Evolutionary conservation across 352 stramenopile species (phyloP).

Genomic region (Thalassiosira hispida): DNA sequence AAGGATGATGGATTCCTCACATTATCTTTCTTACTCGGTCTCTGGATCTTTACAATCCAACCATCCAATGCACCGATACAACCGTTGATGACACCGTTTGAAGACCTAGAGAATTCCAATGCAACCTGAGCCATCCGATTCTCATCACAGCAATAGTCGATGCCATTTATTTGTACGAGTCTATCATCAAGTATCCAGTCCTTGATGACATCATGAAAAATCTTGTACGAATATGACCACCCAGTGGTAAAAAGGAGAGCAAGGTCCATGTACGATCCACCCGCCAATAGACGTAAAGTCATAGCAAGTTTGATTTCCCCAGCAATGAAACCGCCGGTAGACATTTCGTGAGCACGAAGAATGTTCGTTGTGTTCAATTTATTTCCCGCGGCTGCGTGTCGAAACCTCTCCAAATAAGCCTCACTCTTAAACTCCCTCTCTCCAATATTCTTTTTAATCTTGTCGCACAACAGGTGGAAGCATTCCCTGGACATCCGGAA

Average conservation of each 20-base stretch:
- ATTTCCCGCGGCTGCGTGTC: background rate
- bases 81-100: constrained; percentile 16
- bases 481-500: constrained; percentile 40
- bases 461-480: constrained; percentile 36
- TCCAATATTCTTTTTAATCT: constrained; percentile 38
- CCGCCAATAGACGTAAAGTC: constrained; percentile 23
- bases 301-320: constrained; percentile 44
- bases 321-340: constrained; percentile 31
- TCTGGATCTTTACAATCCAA: constrained; percentile 21
- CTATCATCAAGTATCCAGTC: constrained; percentile 27
- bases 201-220: constrained; percentile 31
- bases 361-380: background rate
- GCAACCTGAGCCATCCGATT: constrained; percentile 24
- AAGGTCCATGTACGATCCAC: constrained; percentile 46
- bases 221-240: constrained; percentile 17
- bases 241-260: constrained; percentile 21
- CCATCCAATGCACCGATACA: constrained; percentile 33
- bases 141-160: constrained; percentile 20
- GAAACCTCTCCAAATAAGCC: constrained; percentile 25
- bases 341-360: background rate
- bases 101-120: constrained; percentile 15
- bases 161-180: constrained; percentile 30
- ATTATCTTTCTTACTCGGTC: constrained; percentile 7
- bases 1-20: constrained; percentile 21
- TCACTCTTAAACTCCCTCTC: constrained; percentile 49